These are phyloP conservation scores for Syzygium jambos DNA, from an alignment of 345 rosid genomes.

Conservation along the genomic window DNA sequence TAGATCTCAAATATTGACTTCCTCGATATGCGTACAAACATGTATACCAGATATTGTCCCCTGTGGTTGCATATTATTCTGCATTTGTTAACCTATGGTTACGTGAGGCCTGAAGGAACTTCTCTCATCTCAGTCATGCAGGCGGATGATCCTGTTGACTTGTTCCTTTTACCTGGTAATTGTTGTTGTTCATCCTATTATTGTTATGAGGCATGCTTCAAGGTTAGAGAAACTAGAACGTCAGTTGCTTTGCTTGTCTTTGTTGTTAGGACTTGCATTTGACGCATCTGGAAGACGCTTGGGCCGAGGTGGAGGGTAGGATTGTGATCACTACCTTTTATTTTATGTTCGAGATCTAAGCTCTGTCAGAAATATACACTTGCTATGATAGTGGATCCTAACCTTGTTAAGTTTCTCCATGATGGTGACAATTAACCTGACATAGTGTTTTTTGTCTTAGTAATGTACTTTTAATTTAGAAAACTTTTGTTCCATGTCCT, in stretches of 20 bases:
- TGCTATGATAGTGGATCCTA: background rate
- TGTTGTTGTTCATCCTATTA: background rate
- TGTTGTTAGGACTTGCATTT: conserved; percentile 82
- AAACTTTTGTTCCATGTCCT: background rate
- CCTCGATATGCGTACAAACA: background rate
- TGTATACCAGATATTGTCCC: background rate
- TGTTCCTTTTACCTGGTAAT: conserved; percentile 79
- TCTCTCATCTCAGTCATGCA: conserved; percentile 53
- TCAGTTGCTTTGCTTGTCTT: background rate
- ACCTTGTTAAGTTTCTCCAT: background rate
- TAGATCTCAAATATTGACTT: background rate
- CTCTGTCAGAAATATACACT: background rate
- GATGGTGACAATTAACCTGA: background rate
- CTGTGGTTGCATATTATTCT: background rate
- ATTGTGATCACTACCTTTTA: conserved; percentile 1
- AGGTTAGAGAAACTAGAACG: background rate
- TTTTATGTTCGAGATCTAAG: background rate
- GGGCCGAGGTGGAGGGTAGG: conserved; percentile 98
- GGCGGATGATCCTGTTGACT: conserved; percentile 69
- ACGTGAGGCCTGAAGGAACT: background rate
- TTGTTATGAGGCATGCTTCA: background rate
- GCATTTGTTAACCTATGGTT: background rate
- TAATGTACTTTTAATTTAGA: background rate
- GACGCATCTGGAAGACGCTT: conserved; percentile 82
- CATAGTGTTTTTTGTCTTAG: background rate